Evolutionary conservation across 106 monocot species (phyloP).

Genomic region (Phalaenopsis aphrodite): DNA sequence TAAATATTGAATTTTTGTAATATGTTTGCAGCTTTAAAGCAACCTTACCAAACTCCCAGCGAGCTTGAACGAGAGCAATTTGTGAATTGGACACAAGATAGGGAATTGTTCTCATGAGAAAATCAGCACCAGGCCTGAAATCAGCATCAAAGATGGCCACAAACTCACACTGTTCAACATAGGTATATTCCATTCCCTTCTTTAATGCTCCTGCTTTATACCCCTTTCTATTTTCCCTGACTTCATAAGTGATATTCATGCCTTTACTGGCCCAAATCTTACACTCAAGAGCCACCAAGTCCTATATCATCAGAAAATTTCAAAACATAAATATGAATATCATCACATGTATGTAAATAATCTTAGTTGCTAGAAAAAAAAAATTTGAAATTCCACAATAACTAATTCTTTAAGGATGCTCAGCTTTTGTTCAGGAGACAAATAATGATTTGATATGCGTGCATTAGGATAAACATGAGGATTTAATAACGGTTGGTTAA

Average conservation of each 20-base stretch:
- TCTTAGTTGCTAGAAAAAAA: no score
- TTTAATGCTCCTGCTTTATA: conserved; percentile 73
- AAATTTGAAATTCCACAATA: no score
- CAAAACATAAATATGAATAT: no score
- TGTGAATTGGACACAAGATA: conserved; percentile 59
- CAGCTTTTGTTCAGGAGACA: background rate
- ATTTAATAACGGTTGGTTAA: background rate
- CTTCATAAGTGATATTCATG: conserved; percentile 38
- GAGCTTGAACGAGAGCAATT: conserved; percentile 73
- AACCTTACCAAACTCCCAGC: conserved; percentile 72
- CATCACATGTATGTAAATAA: no score
- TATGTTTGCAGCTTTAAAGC: background rate
- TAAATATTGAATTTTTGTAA: background rate
- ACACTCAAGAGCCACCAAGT: conserved; percentile 48
- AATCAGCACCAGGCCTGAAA: conserved; percentile 63
- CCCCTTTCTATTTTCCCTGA: conserved; percentile 49
- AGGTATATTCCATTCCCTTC: conserved; percentile 59
- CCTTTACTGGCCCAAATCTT: conserved; percentile 41
- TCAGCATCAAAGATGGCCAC: conserved; percentile 86
- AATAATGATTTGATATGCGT: background rate
- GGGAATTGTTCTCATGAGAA: conserved; percentile 50
- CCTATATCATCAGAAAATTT: conserved; percentile 20
- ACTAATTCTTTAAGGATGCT: no score
- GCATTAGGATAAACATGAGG: background rate
- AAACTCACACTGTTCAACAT: conserved; percentile 50